These are phyloP conservation scores for Pichia terricola DNA, from an alignment of 1,139 yeast genomes.

Conservation along the genomic window DNA sequence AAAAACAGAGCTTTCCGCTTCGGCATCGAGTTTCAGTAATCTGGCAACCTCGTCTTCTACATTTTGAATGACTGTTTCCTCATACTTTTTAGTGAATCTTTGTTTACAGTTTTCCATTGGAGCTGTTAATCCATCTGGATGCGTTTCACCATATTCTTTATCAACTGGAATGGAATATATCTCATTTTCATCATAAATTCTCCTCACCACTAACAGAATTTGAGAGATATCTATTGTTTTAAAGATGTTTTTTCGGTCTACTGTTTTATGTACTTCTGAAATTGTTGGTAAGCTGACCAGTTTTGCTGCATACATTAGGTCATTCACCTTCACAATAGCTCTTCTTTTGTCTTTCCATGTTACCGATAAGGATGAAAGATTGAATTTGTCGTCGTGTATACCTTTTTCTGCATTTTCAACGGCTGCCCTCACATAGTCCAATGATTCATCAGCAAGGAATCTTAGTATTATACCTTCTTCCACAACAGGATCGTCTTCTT, in stretches of 20 bases:
- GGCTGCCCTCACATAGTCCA: conserved; percentile 70
- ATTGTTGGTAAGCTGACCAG: conserved; percentile 85
- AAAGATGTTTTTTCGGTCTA: conserved; percentile 81
- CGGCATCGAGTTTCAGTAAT: conserved; percentile 64
- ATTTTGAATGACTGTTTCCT: conserved; percentile 45
- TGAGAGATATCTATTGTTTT: conserved; percentile 84
- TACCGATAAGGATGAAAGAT: conserved; percentile 59
- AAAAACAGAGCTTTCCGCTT: conserved; percentile 72
- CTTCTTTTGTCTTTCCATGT: conserved; percentile 75
- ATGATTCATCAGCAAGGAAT: conserved; percentile 63
- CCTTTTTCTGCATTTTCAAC: conserved; percentile 51
- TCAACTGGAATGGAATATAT: conserved; percentile 30
- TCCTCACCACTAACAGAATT: conserved; percentile 66
- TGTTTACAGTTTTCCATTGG: conserved; percentile 56
- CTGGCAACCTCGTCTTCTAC: conserved; percentile 76
- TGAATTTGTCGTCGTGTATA: conserved; percentile 24
- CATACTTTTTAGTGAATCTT: conserved; percentile 43
- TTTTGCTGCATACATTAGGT: conserved; percentile 66
- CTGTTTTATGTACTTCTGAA: conserved; percentile 79
- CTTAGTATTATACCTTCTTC: conserved; percentile 81
- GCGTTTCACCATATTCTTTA: conserved; percentile 37
- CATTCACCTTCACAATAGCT: conserved; percentile 55
- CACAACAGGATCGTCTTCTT: conserved; percentile 87
- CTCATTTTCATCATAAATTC: conserved; percentile 48
- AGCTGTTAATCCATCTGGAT: conserved; percentile 73